Evolutionary conservation across 306 rosid genomes (phyloP), one percentile per base, ranked within the genome.

Genomic region (Castanopsis chinensis): DNA sequence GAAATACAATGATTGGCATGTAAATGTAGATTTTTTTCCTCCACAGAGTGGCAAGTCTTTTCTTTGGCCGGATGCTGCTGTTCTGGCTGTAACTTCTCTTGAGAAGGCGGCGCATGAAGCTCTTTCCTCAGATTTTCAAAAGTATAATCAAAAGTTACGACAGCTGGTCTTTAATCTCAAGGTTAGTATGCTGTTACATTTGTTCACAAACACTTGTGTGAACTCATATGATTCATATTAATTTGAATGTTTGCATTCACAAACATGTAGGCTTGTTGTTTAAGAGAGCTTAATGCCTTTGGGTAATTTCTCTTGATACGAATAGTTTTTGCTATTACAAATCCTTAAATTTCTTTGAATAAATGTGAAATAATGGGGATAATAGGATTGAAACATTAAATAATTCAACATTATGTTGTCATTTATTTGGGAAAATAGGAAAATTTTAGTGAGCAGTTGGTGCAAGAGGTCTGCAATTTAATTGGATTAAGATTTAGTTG

Each of bases 71-170:
- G 94, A 89, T 82, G 94, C 82, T 81, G 98, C 92, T 75, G 91
- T 96, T 75, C 74, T 86, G 45, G 96, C 97, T 3, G 79, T 92
- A 37, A 84, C 83, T 82, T 85, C 97, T 76, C 90, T 96, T 10
- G 98, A 96, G 86, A 93, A 90, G 87, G 93, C 93, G 76, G 86
- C 96, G 3, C 84, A 89, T 82, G 98, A 90, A 37, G 78, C 88
- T 55, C 81, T 93, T 28, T 70, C 90, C 65, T 77, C 87, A 12
- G 99, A 96, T 82, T 91, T 73, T 81, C 92, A 60, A 81, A 96
- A 93, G 84, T 96, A 93, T 84, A 96, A 96, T 88, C 97, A 93
- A 85, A 96, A 96, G 79, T 35, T 96, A 61, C 84, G 99, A 84
- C 86, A 83, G 69, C 74, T 96, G 75, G 60, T 11, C 21, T 96